Percentiles rank a stretch among this genome's conserved stretches.
phyloP scores from a whole-genome alignment of 306 rosid genomes.

The Cicer bijugum region DNA sequence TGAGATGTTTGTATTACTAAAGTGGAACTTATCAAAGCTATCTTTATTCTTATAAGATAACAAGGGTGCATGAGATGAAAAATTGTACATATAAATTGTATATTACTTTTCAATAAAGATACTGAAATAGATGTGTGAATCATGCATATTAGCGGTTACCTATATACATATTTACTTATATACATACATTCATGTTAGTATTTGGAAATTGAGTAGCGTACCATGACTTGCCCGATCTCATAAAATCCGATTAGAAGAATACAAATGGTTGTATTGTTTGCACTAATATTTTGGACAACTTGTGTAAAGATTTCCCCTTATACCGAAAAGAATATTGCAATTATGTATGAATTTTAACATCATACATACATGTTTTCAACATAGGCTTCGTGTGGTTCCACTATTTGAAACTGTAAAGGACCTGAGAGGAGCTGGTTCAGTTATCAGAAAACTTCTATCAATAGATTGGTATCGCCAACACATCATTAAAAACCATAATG shows the following conservation, averaged over 20 bases:
- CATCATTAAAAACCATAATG: slow-evolving; percentile 74
- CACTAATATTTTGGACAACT: neutral
- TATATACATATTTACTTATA: neutral
- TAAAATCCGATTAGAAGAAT: neutral
- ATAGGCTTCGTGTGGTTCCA: slow-evolving; percentile 91
- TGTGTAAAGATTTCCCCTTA: neutral
- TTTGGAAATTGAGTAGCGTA: slow-evolving; percentile 4
- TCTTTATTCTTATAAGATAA: slow-evolving; percentile 21
- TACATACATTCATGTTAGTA: neutral
- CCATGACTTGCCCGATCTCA: neutral
- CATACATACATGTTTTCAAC: slow-evolving; percentile 23
- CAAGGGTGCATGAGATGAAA: slow-evolving; percentile 10
- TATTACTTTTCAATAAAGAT: slow-evolving; percentile 5
- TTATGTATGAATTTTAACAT: slow-evolving; percentile 16
- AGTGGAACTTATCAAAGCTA: slow-evolving; percentile 3
- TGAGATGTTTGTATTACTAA: slow-evolving; percentile 7
- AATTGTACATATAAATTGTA: slow-evolving; percentile 5
- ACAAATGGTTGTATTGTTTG: slow-evolving; percentile 11
- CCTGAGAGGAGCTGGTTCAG: slow-evolving; percentile 88
- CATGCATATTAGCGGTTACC: slow-evolving; percentile 15
- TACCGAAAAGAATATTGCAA: neutral
- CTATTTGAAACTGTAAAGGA: slow-evolving; percentile 94
- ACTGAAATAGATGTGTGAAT: slow-evolving; percentile 3
- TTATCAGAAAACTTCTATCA: slow-evolving; percentile 74
- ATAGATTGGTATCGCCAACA: slow-evolving; percentile 91